Evolutionary conservation across 1,284 basidiomycete genomes (phyloP), one percentile per base, ranked within the genome.

Genomic region (Leccinum solheimii): DNA sequence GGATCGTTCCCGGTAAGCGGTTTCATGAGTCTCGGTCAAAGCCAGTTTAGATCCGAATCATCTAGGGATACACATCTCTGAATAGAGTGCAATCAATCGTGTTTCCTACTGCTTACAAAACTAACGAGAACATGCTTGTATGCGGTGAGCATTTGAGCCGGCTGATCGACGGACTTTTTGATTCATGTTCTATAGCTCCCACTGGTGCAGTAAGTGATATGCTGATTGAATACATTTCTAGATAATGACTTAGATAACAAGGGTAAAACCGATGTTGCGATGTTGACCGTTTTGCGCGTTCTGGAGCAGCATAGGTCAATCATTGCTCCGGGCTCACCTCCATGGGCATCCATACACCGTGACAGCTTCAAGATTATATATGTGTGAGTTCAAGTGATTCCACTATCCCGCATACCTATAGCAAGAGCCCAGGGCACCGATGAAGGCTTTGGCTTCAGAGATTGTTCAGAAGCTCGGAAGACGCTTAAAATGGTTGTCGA

Each of bases 181-280:
- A 62, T 53, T 56, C 32, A 60, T 63, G 63, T 59, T 64, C 38
- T 52, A 49, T 62, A 95, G 95, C 95, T 71, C 95, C 95, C 1
- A 98, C 95, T 63, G 95, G 95, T 82, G 95, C 95, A 66, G 93
- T 95, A 69, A 76, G 90, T 81, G 16, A 6, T 58, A 21, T 43
- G 26, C 43, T 55, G 49, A 49, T 48, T 36, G 19, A 55, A 30
- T 50, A 19, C 36, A 40, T 52, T 51, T 60, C 58, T 59, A 58
- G 27, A 48, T 26, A 27, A 64, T 69, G 43, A 63, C 63, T 43
- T n/a, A 36, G 23, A 11, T 23, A 30, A 59, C 53, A 67, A 96
- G 91, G 97, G 97, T 78, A 99, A 99, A 92, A 99, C 97, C 0
- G 97, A 99, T 75, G 93, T 99, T 0, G 97, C 97, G 0, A 94